Evolutionary conservation across 202 grass and related monocot genomes (phyloP).

Genomic region (Carex arenaria): DNA sequence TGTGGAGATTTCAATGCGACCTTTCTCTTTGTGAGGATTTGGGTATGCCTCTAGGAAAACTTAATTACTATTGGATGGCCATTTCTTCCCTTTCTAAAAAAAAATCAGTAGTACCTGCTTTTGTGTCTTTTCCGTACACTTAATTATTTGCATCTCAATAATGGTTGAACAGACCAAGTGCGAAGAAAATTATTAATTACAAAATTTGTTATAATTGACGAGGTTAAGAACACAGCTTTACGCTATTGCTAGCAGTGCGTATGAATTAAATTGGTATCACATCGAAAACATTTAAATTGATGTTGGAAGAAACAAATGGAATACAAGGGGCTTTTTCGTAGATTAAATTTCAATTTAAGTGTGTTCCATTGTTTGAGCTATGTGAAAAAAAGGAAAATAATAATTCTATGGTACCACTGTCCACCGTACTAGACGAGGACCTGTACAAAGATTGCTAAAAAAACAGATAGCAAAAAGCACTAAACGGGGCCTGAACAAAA

Average conservation of each 20-base stretch:
- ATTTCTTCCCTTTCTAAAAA: no score
- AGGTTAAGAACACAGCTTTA: neutral
- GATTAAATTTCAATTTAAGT: neutral
- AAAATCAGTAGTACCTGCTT: no score
- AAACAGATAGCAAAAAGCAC: neutral
- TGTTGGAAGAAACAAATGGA: neutral
- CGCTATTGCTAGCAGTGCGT: no score
- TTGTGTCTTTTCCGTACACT: no score
- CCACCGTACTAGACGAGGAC: neutral
- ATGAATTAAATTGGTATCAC: neutral
- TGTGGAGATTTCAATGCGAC: neutral
- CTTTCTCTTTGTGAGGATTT: neutral
- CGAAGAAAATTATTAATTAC: neutral
- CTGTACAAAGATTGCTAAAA: neutral
- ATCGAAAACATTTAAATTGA: neutral
- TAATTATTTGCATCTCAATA: no score
- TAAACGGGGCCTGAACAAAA: neutral
- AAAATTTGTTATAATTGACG: neutral
- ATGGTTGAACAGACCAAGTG: neutral
- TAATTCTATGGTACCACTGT: neutral
- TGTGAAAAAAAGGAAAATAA: neutral
- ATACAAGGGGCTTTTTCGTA: neutral
- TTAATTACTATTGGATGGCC: neutral
- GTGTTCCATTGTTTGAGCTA: neutral
- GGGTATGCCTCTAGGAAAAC: no score